Base-by-base conservation (phyloP, 306 rosid species). In the Aeschynomene evenia region DNA sequence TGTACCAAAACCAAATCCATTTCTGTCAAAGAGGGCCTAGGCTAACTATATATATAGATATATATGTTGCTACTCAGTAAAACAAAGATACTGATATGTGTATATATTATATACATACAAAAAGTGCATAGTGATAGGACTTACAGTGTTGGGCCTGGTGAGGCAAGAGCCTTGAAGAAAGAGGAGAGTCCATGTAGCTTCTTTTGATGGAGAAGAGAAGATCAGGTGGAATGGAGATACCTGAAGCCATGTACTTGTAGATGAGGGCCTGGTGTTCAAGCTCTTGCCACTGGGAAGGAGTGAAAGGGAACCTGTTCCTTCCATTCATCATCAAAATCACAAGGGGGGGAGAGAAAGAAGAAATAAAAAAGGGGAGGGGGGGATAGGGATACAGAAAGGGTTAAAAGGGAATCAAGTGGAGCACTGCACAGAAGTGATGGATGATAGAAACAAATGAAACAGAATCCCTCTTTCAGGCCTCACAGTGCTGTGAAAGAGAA, bases 211-310 rank as follows among this genome's bases (percentile, higher is more conserved):
- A 64, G 81, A 82, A 84, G 75, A 91, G 85, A 37, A 91, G 99
- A 80, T 94, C 97, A 65, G 95, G 89, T 22, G 99, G 99, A 36
- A 94, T 84, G 29, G 92, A 86, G 9, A 94, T 81, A 14, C 99
- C 97, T 4, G 99, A 91, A 71, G 84, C 97, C 88, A 94, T 91
- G 91, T 91, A 94, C 83, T 94, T 94, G 83, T 84, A 94, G 72
- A 94, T 83, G 15, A 94, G 96, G 39, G 99, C 99, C 84, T 94
- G 99, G 67, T 88, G 97, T 76, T 94, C 97, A 72, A 94, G 97
- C 79, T 94, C 99, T 79, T 94, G 99, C 99, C 99, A 94, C 71
- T 94, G 99, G 12, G 95, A 76, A 23, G 89, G 86, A 36, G 96
- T 87, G 75, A 94, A 94, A 7, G 97, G 99, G 80, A 84, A 81